phyloP scores from a whole-genome alignment of 2,329 filamentous ascomycete species.

The Aspergillus arachidicola region DNA sequence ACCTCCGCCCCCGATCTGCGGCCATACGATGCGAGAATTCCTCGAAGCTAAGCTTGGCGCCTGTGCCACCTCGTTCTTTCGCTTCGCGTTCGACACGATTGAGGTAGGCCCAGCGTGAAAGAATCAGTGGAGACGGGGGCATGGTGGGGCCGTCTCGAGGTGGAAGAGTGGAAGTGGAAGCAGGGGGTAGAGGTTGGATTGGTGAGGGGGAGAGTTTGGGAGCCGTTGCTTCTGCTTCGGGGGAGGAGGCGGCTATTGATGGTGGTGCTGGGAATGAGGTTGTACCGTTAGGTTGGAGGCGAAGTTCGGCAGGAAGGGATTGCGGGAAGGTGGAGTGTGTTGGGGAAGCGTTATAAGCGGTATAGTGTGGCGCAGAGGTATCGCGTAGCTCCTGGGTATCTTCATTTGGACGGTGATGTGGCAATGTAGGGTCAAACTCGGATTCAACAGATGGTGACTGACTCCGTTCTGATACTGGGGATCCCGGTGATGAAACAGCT shows the following conservation, averaged over 20 bases:
- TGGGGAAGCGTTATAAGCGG: constrained; percentile 15
- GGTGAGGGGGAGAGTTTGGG: constrained; percentile 37
- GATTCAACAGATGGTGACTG: constrained; percentile 7
- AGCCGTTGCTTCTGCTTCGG: constrained; percentile 37
- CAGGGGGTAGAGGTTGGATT: constrained; percentile 35
- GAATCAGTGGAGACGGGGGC: constrained; percentile 31
- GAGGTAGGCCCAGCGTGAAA: constrained; percentile 54
- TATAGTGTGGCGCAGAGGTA: background rate
- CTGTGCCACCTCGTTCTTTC: constrained; percentile 70
- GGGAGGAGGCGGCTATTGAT: constrained; percentile 32
- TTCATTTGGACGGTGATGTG: constrained; percentile 49
- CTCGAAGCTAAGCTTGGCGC: constrained; percentile 71
- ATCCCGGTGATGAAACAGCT: constrained; percentile 6
- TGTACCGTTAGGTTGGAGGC: constrained; percentile 40
- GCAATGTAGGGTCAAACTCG: constrained; percentile 47
- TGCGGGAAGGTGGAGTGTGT: constrained; percentile 26
- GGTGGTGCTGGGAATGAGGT: constrained; percentile 36
- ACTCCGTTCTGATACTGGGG: constrained; percentile 15
- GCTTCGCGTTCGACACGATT: constrained; percentile 71
- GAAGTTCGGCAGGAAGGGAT: constrained; percentile 36
- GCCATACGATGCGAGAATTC: constrained; percentile 81
- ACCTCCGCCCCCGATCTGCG: constrained; percentile 65
- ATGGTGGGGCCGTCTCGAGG: constrained; percentile 18
- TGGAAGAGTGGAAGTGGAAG: constrained; percentile 18
- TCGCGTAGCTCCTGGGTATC: constrained; percentile 8